Base-by-base conservation (phyloP, 2,329 filamentous ascomycete genomes). In the Penicillium sumatraense region DNA sequence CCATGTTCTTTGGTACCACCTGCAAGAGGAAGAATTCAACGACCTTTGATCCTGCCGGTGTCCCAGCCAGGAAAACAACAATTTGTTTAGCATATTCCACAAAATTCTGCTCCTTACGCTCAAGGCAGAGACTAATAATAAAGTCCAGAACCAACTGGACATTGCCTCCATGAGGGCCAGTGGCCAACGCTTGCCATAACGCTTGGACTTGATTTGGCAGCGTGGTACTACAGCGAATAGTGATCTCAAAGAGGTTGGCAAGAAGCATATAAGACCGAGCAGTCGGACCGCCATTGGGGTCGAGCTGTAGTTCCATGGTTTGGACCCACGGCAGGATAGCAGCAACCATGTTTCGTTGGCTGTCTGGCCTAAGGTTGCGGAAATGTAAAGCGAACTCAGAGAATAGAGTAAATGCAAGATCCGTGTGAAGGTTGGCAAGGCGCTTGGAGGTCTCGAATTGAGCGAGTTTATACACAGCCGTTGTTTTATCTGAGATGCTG, bases 11-110 rank as follows among this genome's bases (percentile, higher is more conserved):
- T 1, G 96, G 93, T 0, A 86, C 90, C 59, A 99, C 92, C 62
- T 97, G 92, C 75, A 96, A 83, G 24, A 98, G 79, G 51, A 99
- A 81, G 64, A 97, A 97, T 61, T 99, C 95, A 10, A 99, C 88
- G 3, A 99, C 93, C 68, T 96, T 96, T 45, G 90, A 88, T 0
- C 93, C 93, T 2, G 93, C 87, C 70, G 75, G 89, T 68, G 84
- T 96, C 61, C 91, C 95, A 0, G 95, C 96, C 5, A 99, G 75
- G 71, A 97, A 98, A 0, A 99, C 96, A 14, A 98, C 92, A 49
- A 99, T 95, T 73, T 99, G 95, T 77, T 98, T 99, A 5, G 93
- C 93, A 69, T 96, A 96, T 65, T 97, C 91, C 52, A 99, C 93
- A 72, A 97, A 99, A 66, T 97, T 98, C 68, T 99, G 95, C 72